Conservation (phyloP, 176 grass and related monocot species). For the Aegilops umbellulata region DNA sequence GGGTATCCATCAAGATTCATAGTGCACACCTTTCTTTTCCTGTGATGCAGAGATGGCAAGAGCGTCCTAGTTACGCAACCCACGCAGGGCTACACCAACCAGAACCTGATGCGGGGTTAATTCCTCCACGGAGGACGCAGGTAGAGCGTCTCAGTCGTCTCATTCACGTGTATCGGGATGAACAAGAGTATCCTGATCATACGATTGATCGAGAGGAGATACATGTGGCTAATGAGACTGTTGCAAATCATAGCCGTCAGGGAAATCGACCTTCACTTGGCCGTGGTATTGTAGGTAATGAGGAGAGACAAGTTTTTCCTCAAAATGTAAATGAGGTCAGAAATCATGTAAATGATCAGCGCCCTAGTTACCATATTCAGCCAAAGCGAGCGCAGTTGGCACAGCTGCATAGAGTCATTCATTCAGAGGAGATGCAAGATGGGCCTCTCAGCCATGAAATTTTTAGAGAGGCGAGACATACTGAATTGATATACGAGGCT, state of each 20-base stretch:
- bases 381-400: neutral
- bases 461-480: neutral
- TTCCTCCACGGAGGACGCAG: neutral
- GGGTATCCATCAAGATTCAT: neutral
- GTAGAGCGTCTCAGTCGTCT: neutral
- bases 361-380: neutral
- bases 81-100: neutral
- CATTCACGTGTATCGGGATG: neutral
- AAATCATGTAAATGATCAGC: neutral
- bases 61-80: neutral
- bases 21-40: neutral
- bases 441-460: slow-evolving; percentile 6
- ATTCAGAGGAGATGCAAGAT: slow-evolving; percentile 7
- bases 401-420: neutral
- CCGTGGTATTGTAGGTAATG: neutral
- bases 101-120: neutral
- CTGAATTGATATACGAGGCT: neutral
- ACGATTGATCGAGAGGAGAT: neutral
- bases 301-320: neutral
- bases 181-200: slow-evolving; percentile 2
- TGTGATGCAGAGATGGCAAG: neutral
- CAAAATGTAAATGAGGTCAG: neutral
- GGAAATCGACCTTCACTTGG: neutral
- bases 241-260: neutral
- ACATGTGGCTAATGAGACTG: neutral